Conservation (phyloP, 805 yeast species). For the Wickerhamiella kazuoi region DNA sequence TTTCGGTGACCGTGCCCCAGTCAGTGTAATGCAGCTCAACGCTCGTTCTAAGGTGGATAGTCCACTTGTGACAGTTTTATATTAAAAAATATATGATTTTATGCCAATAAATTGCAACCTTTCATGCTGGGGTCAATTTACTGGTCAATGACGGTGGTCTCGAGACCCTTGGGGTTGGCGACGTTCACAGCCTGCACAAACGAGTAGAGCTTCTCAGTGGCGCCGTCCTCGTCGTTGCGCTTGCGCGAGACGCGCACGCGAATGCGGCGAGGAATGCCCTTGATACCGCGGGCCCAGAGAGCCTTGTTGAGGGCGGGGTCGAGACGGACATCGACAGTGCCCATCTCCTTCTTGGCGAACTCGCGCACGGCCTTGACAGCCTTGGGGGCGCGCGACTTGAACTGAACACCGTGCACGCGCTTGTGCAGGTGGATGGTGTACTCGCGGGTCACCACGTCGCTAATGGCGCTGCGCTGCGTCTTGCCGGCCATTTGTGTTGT, state of each 20-base stretch:
- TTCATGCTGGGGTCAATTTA: slow-evolving; percentile 20
- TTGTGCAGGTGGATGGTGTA: slow-evolving; percentile 99
- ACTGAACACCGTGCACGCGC: slow-evolving; percentile 96
- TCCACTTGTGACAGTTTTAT: too few species aligned
- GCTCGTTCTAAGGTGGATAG: too few species aligned
- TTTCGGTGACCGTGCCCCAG: too few species aligned
- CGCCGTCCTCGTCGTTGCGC: slow-evolving; percentile 99
- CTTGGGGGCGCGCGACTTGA: slow-evolving; percentile 99
- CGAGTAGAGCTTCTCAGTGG: slow-evolving; percentile 93
- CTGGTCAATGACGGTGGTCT: slow-evolving; percentile 90
- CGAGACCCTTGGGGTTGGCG: slow-evolving; percentile 90
- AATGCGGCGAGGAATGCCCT: slow-evolving; percentile 96
- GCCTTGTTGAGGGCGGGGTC: slow-evolving; percentile 97
- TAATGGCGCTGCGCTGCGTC: slow-evolving; percentile 46
- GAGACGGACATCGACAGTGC: slow-evolving; percentile 96
- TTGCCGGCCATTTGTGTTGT: slow-evolving; percentile 24
- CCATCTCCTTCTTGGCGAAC: slow-evolving; percentile 97
- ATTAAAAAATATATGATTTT: slow-evolving; percentile 6
- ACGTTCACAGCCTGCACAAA: slow-evolving; percentile 95
- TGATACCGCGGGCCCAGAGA: slow-evolving; percentile 98
- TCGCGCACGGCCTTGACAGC: slow-evolving; percentile 99
- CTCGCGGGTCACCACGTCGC: slow-evolving; percentile 99
- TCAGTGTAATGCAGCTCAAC: neutral
- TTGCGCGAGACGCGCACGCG: slow-evolving; percentile 98
- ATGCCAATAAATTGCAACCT: neutral